These are phyloP conservation scores for Alternaria dauci DNA, from an alignment of 2,329 filamentous ascomycete species.

Conservation along the genomic window DNA sequence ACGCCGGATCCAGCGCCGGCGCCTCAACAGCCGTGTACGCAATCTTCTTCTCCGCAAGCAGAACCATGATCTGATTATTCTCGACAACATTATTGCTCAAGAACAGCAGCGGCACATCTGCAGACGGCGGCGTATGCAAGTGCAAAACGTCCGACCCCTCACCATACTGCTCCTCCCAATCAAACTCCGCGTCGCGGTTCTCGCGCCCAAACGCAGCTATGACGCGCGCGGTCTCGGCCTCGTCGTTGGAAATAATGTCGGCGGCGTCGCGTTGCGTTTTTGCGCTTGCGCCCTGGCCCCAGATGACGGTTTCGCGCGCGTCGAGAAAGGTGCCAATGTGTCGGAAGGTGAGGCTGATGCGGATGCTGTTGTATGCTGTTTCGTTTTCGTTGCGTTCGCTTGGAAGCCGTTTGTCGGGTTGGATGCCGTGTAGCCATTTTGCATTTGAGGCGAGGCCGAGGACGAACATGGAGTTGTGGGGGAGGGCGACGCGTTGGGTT, in stretches of 20 bases:
- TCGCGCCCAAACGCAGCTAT: constrained; percentile 83
- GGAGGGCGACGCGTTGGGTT: constrained; percentile 74
- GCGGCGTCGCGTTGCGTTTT: constrained; percentile 70
- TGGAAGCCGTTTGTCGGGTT: constrained; percentile 78
- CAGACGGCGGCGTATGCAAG: constrained; percentile 42
- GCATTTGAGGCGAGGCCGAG: constrained; percentile 84
- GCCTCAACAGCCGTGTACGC: constrained; percentile 27
- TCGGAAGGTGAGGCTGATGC: constrained; percentile 92
- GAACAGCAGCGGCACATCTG: constrained; percentile 52
- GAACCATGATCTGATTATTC: constrained; percentile 46
- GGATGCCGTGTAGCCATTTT: constrained; percentile 91
- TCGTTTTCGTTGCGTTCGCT: constrained; percentile 75
- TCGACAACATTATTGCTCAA: constrained; percentile 41
- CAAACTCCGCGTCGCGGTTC: constrained; percentile 75
- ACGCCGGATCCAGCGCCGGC: constrained; percentile 28
- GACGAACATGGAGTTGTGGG: constrained; percentile 87
- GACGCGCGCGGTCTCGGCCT: constrained; percentile 70
- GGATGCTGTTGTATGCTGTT: constrained; percentile 74
- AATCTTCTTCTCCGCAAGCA: constrained; percentile 38
- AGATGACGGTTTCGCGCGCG: constrained; percentile 71
- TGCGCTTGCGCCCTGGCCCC: constrained; percentile 85
- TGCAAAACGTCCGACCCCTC: constrained; percentile 84
- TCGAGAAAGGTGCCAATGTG: constrained; percentile 86
- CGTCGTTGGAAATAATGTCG: constrained; percentile 73
- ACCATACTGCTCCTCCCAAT: constrained; percentile 81